A percentile compares a stretch with the other conserved stretches of the same genome.
These are phyloP conservation scores for Boletus subcaerulescens DNA, from an alignment of 768 basidiomycete genomes.

Conservation along the genomic window DNA sequence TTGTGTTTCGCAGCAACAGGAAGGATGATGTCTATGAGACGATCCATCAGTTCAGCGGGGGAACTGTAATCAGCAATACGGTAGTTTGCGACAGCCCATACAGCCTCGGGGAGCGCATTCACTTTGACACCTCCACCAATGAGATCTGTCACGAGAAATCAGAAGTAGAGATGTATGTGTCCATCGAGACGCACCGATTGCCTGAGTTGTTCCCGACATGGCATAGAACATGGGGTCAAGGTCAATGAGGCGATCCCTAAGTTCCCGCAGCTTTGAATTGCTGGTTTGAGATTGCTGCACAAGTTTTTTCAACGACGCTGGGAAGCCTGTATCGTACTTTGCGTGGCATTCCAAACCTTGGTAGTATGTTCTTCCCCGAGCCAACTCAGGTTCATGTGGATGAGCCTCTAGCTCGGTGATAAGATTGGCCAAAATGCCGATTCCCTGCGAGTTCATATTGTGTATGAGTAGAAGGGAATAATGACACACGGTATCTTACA, in stretches of 20 bases:
- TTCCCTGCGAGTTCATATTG: slow-evolving; percentile 24
- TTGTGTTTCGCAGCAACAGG: slow-evolving; percentile 35
- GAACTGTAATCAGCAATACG: slow-evolving; percentile 35
- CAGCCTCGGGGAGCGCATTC: slow-evolving; percentile 46
- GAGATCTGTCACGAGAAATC: slow-evolving; percentile 36
- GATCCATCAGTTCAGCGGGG: slow-evolving; percentile 5
- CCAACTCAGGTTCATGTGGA: slow-evolving; percentile 36
- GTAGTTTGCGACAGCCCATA: slow-evolving; percentile 36
- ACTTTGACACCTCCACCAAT: slow-evolving; percentile 42
- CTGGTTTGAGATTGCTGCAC: slow-evolving; percentile 21
- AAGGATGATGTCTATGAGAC: slow-evolving; percentile 6
- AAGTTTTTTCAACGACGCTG: slow-evolving; percentile 18
- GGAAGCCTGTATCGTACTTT: slow-evolving; percentile 37
- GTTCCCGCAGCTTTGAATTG: slow-evolving; percentile 18
- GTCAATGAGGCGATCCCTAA: slow-evolving; percentile 14
- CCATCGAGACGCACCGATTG: slow-evolving; percentile 19
- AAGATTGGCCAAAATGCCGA: slow-evolving; percentile 51
- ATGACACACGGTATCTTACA: slow-evolving; percentile 22
- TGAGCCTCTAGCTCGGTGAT: slow-evolving; percentile 46
- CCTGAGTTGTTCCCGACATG: slow-evolving; percentile 27
- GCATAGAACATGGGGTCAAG: slow-evolving; percentile 21
- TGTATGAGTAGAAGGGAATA: background rate
- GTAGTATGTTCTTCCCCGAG: slow-evolving; percentile 26
- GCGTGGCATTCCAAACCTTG: slow-evolving; percentile 40
- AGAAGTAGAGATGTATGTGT: slow-evolving; percentile 13